A percentile compares a stretch with the other conserved stretches of the same genome.
Conservation (phyloP, 805 yeast genomes). For the Metschnikowia peoriensis region DNA sequence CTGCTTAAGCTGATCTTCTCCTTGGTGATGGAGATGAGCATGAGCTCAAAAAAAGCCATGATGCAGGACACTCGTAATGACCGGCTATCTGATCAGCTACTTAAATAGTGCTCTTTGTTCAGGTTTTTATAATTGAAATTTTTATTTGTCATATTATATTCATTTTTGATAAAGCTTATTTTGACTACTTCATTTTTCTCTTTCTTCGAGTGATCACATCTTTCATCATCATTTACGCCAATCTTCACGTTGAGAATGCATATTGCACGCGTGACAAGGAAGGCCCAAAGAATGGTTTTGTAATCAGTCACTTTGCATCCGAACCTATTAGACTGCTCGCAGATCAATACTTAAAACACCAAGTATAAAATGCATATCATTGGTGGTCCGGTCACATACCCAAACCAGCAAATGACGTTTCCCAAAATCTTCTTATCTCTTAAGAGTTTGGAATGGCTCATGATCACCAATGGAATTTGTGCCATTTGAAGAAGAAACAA, state of each 20-base stretch:
- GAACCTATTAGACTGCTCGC: background rate
- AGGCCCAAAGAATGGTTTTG: too few relatives aligned
- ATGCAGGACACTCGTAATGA: constrained; percentile 4
- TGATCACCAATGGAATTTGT: constrained; percentile 75
- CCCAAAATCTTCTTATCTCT: constrained; percentile 61
- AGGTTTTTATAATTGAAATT: too few relatives aligned
- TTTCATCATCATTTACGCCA: too few relatives aligned
- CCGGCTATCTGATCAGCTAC: background rate
- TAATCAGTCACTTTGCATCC: too few relatives aligned
- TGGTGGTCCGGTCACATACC: constrained; percentile 87
- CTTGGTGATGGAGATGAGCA: constrained; percentile 7
- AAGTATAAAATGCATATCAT: constrained; percentile 81
- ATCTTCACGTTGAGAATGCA: too few relatives aligned
- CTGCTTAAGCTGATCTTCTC: background rate
- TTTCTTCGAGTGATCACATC: too few relatives aligned
- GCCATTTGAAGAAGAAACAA: constrained; percentile 77
- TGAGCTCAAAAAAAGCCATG: background rate
- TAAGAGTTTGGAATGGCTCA: constrained; percentile 61
- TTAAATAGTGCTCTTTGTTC: background rate
- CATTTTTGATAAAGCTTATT: too few relatives aligned
- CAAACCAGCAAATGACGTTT: constrained; percentile 85
- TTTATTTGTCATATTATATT: too few relatives aligned
- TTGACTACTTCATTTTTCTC: too few relatives aligned
- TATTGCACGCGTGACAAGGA: too few relatives aligned
- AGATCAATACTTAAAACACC: constrained; percentile 31